Base-by-base conservation (phyloP, 345 rosid genomes). In the Ceriops zippeliana region DNA sequence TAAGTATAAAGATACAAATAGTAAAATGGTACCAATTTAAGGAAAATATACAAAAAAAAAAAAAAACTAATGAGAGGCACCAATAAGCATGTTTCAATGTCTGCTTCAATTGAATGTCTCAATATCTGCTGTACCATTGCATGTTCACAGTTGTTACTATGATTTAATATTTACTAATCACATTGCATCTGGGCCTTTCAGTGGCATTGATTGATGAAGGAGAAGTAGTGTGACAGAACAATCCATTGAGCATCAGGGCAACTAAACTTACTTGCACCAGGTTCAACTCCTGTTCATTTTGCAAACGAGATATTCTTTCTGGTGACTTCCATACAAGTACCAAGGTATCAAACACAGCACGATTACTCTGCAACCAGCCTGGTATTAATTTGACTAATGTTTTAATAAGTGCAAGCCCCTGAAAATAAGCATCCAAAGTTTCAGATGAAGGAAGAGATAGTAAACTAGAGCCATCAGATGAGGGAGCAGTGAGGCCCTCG, bases 301-400 rank as follows among this genome's bases (percentile, higher is more conserved):
- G 87, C 83, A 95, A 83, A 69, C 99, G 97, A 74, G 96, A 80
- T 74, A 86, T 83, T 80, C 99, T 91, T 27, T 86, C 88, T 34
- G 96, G 90, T 61, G 99, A 95, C 75, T 95, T 95, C 99, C 99
- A 95, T 59, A 91, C 81, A 78, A 80, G 86, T 61, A 90, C 90
- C 76, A 95, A 70, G 19, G 92, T 89, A 79, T 95, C 96, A 79
- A 95, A 95, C 69, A 95, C 99, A 63, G 62, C 47, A 72, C 78
- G 87, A 68, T 91, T 95, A 81, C 83, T 86, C 81, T 88, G 98
- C 86, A 95, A 75, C 99, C 99, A 95, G 58, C 84, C 80, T 73
- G 97, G 98, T 70, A 91, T 81, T 81, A 91, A 73, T 70, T 91
- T 95, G 72, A 90, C 96, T 87, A 95, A 77, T 27, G 90, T 86